Evolutionary conservation across 306 rosid species (phyloP), one percentile per base, ranked within the genome.

Genomic region (Vigna radiata): DNA sequence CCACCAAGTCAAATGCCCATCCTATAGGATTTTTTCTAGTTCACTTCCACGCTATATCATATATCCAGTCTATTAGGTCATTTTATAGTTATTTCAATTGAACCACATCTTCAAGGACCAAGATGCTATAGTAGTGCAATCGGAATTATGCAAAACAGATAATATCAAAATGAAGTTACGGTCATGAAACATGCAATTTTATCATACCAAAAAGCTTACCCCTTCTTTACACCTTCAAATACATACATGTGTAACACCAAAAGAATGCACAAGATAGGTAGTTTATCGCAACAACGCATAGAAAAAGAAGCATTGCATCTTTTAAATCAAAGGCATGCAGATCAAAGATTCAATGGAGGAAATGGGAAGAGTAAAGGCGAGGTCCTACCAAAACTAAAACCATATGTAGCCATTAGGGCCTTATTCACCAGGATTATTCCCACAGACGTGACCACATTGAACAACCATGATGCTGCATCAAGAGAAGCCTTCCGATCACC

Each of bases 381-480:
- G 70, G 65, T 63, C 88, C 23, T 79, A 90, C 97, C 97, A 33
- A 91, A 91, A 84, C 81, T 89, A 70, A 90, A 91, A 60, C 95
- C 97, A 81, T 88, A 86, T 14, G 82, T 86, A 60, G 95, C 95
- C 97, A 91, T 91, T 70, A 91, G 79, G 23, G 95, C 90, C 81
- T 91, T 91, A 68, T 91, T 91, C 79, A 88, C 97, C 68, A 91
- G 86, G 76, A 91, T 91, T 49, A 91, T 91, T 74, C 91, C 95
- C 17, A 91, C 97, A 75, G 97, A 91, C 8, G 95, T 91, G 72
- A 91, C 97, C 8, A 91, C 93, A 72, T 91, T 91, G 88, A 91
- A 89, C 84, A 87, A 50, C 97, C 97, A 91, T 59, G 97, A 87
- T 2, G 95, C 95, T 18, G 91, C 86, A 78, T 91, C 97, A 76